Conservation (phyloP, 208 protist species). For the Angomonas deanei region DNA sequence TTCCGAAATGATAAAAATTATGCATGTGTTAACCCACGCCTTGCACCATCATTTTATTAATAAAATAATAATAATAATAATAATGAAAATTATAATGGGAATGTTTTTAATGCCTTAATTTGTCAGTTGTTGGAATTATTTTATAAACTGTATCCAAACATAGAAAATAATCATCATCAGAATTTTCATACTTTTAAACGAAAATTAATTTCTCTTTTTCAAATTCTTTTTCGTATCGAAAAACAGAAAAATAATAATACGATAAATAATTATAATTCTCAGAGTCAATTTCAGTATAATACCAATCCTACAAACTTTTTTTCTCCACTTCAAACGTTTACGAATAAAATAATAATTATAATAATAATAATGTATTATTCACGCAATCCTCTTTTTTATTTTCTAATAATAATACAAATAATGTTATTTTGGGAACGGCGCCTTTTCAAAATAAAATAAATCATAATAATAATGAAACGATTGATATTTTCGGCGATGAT, state of each 20-base stretch:
- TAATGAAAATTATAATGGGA: not conserved
- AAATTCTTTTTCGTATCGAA: not conserved
- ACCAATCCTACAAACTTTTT: not conserved
- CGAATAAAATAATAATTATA: not conserved
- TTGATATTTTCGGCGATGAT: too few species aligned
- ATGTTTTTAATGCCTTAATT: not conserved
- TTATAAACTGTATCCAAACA: not conserved
- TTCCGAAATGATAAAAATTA: not conserved
- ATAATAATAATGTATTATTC: not conserved
- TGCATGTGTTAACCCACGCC: not conserved
- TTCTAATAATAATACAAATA: not conserved
- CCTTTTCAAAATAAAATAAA: not conserved
- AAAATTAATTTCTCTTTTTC: not conserved
- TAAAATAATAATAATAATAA: slow-evolving; percentile 5
- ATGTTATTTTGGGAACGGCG: not conserved
- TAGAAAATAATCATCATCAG: not conserved
- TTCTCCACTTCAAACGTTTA: not conserved
- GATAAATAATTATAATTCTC: not conserved
- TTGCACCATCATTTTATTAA: not conserved
- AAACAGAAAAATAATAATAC: not conserved
- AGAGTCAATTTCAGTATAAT: not conserved
- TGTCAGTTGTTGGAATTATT: not conserved
- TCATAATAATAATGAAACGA: slow-evolving; percentile 8
- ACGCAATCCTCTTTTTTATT: not conserved
- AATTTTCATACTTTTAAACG: not conserved